Evolutionary conservation across 176 grass and related monocot genomes (phyloP), one percentile per base, ranked within the genome.

Genomic region (Carex scoparia): DNA sequence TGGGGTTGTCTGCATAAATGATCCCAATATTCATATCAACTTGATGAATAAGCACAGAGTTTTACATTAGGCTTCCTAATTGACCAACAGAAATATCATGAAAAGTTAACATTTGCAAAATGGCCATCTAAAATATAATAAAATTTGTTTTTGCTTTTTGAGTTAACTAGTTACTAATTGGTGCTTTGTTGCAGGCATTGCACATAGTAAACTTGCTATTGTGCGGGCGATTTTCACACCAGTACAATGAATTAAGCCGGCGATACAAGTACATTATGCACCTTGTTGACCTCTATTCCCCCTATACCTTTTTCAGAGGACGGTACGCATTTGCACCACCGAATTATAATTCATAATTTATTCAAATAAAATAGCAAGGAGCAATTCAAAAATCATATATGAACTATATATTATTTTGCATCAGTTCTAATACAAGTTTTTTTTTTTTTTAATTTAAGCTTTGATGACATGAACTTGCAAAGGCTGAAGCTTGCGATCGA

Each of bases 261-360:
- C 91, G 84, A 23, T 97, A 92, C 86, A 70, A 14, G 10, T 91
- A 86, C 19, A 69, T 90, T 37, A 90, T 89, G 91, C 90, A 75
- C 46, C 90, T 97, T 11, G 82, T 92, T 58, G 88, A 92, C 10
- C 85, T 97, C 13, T 94, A 94, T 64, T 66, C 84, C 1, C 94
- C 94, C 0, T 97, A 92, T 81, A 63, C 85, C 14, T 91, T 91
- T 55, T 97, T 92, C 92, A 85, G 56, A 64, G 87, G 87, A 65
- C 65, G 87, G 87, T 88, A 84, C 0, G 62, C 9, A 51, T 31
- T 32, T 10, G 7, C 14, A 69, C 12, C 61, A 58, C 1, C 10
- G 33, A 79, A 63, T 68, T 75, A 63, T 76, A 5, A 65, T 81
- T 85, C 84, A 15, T 46, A 86, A 85, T 38, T 9, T 56, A 40